Conservation (phyloP, 129 eudicot species). For the Chrysanthemum makinoi region DNA sequence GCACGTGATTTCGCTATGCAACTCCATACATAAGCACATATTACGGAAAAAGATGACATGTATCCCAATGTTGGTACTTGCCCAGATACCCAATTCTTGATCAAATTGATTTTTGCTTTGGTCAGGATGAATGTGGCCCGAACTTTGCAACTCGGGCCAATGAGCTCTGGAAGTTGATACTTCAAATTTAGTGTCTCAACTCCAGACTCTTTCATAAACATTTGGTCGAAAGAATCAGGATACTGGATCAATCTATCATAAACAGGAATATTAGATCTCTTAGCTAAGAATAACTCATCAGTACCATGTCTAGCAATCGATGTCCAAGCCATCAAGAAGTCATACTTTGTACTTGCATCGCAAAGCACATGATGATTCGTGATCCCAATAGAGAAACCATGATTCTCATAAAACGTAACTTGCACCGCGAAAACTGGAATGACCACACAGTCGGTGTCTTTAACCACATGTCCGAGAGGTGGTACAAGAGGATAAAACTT, state of each 20-base stretch:
- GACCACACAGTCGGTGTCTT: not conserved
- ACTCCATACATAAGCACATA: slow-evolving; percentile 39
- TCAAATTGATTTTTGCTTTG: slow-evolving; percentile 12
- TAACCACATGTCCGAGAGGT: not conserved
- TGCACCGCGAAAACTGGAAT: slow-evolving; percentile 39
- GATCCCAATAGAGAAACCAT: slow-evolving; percentile 43
- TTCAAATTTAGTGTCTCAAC: slow-evolving; percentile 6
- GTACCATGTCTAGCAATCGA: slow-evolving; percentile 25
- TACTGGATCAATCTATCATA: slow-evolving; percentile 39
- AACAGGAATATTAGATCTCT: slow-evolving; percentile 4
- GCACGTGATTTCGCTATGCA: slow-evolving; percentile 31
- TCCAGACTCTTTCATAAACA: slow-evolving; percentile 11
- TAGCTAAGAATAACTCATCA: slow-evolving; percentile 3
- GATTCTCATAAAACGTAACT: slow-evolving; percentile 40
- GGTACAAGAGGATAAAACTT: slow-evolving; percentile 46
- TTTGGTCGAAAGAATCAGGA: slow-evolving; percentile 14
- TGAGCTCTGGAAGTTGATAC: slow-evolving; percentile 1
- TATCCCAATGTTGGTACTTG: slow-evolving; percentile 16
- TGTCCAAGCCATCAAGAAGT: slow-evolving; percentile 46
- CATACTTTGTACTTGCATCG: slow-evolving; percentile 35
- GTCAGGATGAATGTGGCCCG: slow-evolving; percentile 35
- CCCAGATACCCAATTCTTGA: slow-evolving; percentile 26
- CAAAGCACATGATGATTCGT: slow-evolving; percentile 40
- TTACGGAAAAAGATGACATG: slow-evolving; percentile 40
- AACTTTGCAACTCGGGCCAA: slow-evolving; percentile 16